These are phyloP conservation scores for Penicillium corylophilum DNA, from an alignment of 2,329 filamentous ascomycete species.

Conservation along the genomic window DNA sequence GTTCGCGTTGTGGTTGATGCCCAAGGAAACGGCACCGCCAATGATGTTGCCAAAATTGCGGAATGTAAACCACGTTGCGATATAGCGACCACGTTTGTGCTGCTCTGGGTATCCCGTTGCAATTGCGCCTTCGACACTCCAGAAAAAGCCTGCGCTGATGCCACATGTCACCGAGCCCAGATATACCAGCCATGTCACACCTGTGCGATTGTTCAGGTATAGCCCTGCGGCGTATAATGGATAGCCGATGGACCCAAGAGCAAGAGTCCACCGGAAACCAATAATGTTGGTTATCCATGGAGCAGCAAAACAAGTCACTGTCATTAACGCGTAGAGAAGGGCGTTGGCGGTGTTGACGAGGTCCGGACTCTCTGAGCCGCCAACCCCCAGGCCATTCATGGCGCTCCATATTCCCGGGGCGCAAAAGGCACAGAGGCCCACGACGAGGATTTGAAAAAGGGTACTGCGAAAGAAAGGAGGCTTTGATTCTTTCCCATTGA, in stretches of 20 bases:
- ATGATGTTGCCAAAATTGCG: constrained; percentile 48
- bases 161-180: too few relatives aligned
- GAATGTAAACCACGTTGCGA: constrained; percentile 43
- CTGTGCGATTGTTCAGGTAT: too few relatives aligned
- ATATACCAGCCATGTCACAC: too few relatives aligned
- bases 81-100: constrained; percentile 22
- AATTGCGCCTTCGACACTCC: too few relatives aligned
- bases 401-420: constrained; percentile 47
- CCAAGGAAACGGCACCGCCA: constrained; percentile 53
- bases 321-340: too few relatives aligned
- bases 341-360: constrained; percentile 13
- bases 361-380: constrained; percentile 42
- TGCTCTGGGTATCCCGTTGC: constrained; percentile 36
- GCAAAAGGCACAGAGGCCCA: constrained; percentile 43
- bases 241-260: too few relatives aligned
- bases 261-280: too few relatives aligned
- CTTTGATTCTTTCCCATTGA: too few relatives aligned
- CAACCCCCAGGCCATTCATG: constrained; percentile 45
- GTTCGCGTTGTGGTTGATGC: constrained; percentile 43
- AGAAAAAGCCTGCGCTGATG: too few relatives aligned
- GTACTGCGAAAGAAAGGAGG: constrained; percentile 6
- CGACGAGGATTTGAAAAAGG: constrained; percentile 42
- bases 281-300: too few relatives aligned
- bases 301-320: too few relatives aligned
- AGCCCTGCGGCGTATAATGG: too few relatives aligned